Conservation (phyloP, 1,139 yeast genomes). For the Pneumocystis sp. region DNA sequence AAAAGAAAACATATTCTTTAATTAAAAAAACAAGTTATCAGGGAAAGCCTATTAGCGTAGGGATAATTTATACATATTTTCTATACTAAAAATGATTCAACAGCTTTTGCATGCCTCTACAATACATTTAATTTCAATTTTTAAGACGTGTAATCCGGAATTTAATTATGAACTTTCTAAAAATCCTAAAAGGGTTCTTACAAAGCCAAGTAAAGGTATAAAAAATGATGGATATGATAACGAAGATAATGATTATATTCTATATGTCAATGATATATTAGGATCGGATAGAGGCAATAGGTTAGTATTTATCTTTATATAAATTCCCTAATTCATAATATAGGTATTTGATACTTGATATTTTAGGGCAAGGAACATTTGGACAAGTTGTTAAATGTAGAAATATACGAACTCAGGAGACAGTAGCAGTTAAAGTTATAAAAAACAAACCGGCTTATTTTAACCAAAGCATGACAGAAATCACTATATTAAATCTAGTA, state of each 20-base stretch:
- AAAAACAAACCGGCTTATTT: conserved; percentile 84
- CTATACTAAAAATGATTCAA: background rate
- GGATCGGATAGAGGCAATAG: conserved; percentile 65
- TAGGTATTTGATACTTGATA: conserved; percentile 77
- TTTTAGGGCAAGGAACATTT: conserved; percentile 92
- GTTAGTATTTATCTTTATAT: conserved; percentile 2
- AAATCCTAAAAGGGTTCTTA: conserved; percentile 80
- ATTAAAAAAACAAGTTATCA: background rate
- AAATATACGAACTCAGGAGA: conserved; percentile 70
- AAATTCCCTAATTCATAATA: conserved; percentile 3
- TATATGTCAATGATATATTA: conserved; percentile 83
- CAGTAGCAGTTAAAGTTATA: conserved; percentile 88
- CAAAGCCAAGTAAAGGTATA: conserved; percentile 80
- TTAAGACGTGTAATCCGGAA: conserved; percentile 71
- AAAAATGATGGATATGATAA: conserved; percentile 78
- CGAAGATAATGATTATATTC: conserved; percentile 74
- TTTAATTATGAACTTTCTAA: conserved; percentile 73
- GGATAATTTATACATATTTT: background rate
- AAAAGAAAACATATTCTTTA: background rate
- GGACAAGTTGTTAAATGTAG: conserved; percentile 98
- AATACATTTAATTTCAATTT: conserved; percentile 61
- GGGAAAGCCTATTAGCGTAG: background rate
- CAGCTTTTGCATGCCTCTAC: conserved; percentile 68
- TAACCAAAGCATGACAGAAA: conserved; percentile 86
- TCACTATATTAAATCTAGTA: conserved; percentile 54